Evolutionary conservation across 108 stramenopile species (phyloP).

Genomic region (Bacterosira constricta): DNA sequence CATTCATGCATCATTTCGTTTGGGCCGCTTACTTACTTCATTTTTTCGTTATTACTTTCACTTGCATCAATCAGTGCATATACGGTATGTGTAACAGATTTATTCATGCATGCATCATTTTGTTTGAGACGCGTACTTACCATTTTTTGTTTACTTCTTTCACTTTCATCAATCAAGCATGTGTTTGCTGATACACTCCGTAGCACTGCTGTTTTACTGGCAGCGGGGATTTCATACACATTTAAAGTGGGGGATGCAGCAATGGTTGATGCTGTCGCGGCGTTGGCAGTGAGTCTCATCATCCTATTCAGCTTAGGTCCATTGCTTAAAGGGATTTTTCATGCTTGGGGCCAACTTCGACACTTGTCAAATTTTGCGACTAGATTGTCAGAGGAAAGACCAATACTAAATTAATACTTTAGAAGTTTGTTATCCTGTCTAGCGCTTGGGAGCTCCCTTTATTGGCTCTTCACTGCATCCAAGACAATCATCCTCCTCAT

Average conservation of each 20-base stretch:
- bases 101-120: background rate
- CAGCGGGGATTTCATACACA: constrained; percentile 57
- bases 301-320: constrained; percentile 68
- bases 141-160: background rate
- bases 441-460: too few relatives aligned
- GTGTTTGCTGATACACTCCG: constrained; percentile 87
- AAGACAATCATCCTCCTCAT: too few relatives aligned
- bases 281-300: constrained; percentile 74
- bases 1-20: background rate
- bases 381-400: background rate
- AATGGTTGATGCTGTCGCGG: constrained; percentile 71
- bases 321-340: constrained; percentile 45
- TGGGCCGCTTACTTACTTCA: too few relatives aligned
- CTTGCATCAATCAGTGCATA: constrained; percentile 47
- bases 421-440: too few relatives aligned
- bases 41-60: background rate
- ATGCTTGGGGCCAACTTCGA: constrained; percentile 29
- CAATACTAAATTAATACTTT: background rate
- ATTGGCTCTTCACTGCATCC: too few relatives aligned
- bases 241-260: constrained; percentile 55
- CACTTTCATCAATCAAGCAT: constrained; percentile 42
- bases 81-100: constrained; percentile 55
- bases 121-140: too few relatives aligned
- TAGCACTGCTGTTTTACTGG: constrained; percentile 72
- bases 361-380: constrained; percentile 17